Evolutionary conservation across 345 rosid genomes (phyloP), one percentile per base, ranked within the genome.

Genomic region (Rhizophora apiculata): DNA sequence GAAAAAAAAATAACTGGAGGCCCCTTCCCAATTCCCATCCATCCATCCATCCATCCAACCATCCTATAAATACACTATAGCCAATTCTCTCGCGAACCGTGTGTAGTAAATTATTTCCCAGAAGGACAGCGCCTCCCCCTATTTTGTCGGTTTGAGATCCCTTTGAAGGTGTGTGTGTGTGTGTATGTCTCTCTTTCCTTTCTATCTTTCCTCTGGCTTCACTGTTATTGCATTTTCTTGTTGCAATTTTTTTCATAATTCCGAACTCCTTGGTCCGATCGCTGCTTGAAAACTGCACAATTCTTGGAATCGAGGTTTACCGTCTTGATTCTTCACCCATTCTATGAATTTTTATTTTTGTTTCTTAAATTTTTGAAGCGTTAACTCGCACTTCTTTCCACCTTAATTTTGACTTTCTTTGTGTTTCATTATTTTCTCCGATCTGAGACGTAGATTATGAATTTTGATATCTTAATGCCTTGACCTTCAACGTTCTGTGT

Each of bases 1-100:
- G 5, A 31, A 4, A 31, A 31, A 31, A 4, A 4, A 5, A 5
- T 31, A 0, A 5, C 34, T 4, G 5, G 34, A 31, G 34, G 34
- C 0, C 34, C 4, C 15, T 9, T 9, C 4, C 48, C 2, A 11
- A 11, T 39, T 39, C 48, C 52, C 36, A 34, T 34, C 61, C 5
- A 67, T 60, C 54, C 57, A 67, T 60, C 54, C 57, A 56, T 75
- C 62, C 79, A 24, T 24, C 24, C 24, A 24, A 1, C 24, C 24
- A 24, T 31, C 34, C 34, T 62, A 75, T 80, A 80, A 73, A 74
- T 72, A 51, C 22, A 43, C 18, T 19, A 43, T 19, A 43, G 20
- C 73, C 8, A 22, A 4, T 9, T 52, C 51, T 27, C 26, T n/a
- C 37, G 19, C 20, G 43, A 1, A 30, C 13, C 57, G 56, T 13